Conservation (phyloP, 495 filamentous ascomycete species). For the Trichoderma parareesei region DNA sequence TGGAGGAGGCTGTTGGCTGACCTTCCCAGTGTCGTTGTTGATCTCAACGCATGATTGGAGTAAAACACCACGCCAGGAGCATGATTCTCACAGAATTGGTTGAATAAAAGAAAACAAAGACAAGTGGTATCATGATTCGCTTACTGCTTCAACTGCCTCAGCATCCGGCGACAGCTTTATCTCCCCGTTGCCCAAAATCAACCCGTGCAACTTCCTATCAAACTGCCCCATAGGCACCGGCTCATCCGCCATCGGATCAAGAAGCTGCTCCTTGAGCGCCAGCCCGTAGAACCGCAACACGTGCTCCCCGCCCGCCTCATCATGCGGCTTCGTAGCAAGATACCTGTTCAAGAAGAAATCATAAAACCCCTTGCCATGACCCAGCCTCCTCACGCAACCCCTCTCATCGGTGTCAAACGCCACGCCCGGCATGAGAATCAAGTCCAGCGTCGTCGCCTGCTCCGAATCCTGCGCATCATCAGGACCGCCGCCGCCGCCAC, state of each 20-base stretch:
- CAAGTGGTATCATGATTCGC: neutral
- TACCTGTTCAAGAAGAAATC: slow-evolving; percentile 82
- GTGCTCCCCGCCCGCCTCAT: slow-evolving; percentile 24
- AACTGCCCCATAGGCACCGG: slow-evolving; percentile 56
- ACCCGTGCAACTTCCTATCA: slow-evolving; percentile 60
- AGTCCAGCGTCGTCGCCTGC: slow-evolving; percentile 47
- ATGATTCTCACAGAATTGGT: neutral
- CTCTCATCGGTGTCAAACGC: slow-evolving; percentile 64
- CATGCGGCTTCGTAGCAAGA: slow-evolving; percentile 28
- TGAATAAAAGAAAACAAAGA: too few species aligned
- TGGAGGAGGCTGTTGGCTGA: slow-evolving; percentile 15
- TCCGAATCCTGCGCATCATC: slow-evolving; percentile 40
- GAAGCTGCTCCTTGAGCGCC: slow-evolving; percentile 79
- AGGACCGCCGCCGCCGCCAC: slow-evolving; percentile 39
- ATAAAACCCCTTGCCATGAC: slow-evolving; percentile 96
- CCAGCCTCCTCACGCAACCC: slow-evolving; percentile 58
- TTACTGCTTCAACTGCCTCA: neutral
- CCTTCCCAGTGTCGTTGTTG: neutral
- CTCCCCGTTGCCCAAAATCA: slow-evolving; percentile 44
- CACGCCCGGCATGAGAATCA: slow-evolving; percentile 90
- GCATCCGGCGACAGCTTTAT: slow-evolving; percentile 14
- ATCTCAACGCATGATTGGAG: neutral
- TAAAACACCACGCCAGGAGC: neutral
- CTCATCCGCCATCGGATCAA: slow-evolving; percentile 43
- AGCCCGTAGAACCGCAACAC: slow-evolving; percentile 66